These are phyloP conservation scores for Aphanocladium album DNA, from an alignment of 2,329 filamentous ascomycete genomes.

Conservation along the genomic window DNA sequence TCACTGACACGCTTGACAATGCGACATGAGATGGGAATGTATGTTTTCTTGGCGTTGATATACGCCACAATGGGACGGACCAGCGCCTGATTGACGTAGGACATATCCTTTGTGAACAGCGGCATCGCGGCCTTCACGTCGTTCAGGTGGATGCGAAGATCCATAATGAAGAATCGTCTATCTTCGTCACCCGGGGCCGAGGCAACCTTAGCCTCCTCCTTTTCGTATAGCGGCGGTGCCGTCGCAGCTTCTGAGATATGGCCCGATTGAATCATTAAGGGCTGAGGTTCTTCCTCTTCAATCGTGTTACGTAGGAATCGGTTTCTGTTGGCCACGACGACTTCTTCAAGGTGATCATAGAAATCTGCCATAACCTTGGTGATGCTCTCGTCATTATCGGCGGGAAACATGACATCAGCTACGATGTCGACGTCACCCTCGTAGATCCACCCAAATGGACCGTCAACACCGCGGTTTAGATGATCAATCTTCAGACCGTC, in stretches of 20 bases:
- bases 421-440: constrained; percentile 97
- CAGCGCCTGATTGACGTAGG: constrained; percentile 92
- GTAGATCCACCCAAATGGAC: constrained; percentile 96
- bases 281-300: constrained; percentile 22
- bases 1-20: constrained; percentile 85
- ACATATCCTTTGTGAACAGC: constrained; percentile 84
- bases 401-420: constrained; percentile 90
- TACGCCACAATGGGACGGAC: constrained; percentile 96
- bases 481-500: constrained; percentile 95
- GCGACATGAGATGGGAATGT: constrained; percentile 91
- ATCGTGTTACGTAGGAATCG: constrained; percentile 50
- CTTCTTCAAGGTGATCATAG: constrained; percentile 91
- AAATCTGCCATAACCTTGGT: constrained; percentile 95
- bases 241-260: constrained; percentile 28
- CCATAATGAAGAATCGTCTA: constrained; percentile 82
- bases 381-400: constrained; percentile 80
- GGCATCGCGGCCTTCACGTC: constrained; percentile 90
- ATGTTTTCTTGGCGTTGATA: constrained; percentile 91
- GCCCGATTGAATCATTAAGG: constrained; percentile 26
- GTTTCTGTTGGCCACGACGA: constrained; percentile 74
- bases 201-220: neutral
- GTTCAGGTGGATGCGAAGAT: constrained; percentile 90
- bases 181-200: constrained; percentile 43
- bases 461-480: constrained; percentile 85
- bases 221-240: neutral